phyloP scores from a whole-genome alignment of 495 filamentous ascomycete genomes.

The Patellaria atrata region DNA sequence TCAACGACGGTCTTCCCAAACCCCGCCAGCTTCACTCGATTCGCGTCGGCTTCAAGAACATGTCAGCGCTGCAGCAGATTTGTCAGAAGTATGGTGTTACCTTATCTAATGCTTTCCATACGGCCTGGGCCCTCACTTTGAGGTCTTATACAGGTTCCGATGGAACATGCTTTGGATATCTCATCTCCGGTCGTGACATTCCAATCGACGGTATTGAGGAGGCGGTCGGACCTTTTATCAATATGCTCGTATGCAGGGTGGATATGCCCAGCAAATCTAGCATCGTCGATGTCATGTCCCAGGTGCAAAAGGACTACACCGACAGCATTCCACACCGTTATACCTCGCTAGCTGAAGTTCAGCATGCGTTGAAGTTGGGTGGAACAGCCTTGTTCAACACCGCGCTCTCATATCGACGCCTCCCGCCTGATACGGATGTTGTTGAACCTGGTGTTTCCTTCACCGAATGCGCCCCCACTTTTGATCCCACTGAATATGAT shows the following conservation, averaged over 20 bases:
- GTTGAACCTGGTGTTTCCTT: conserved; percentile 2
- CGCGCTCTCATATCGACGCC: conserved; percentile 12
- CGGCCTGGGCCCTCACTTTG: conserved; percentile 15
- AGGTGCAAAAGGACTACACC: conserved; percentile 14
- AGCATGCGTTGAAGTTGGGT: conserved; percentile 10
- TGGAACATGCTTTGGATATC: conserved; percentile 15
- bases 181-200: conserved; percentile 14
- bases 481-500: conserved; percentile 15
- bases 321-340: conserved; percentile 10
- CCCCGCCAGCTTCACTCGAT: conserved; percentile 6
- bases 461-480: conserved; percentile 5
- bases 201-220: conserved; percentile 8
- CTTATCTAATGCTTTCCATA: conserved; percentile 14
- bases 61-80: conserved; percentile 10
- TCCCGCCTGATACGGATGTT: conserved; percentile 1
- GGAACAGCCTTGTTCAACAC: conserved; percentile 15
- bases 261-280: conserved; percentile 4
- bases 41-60: conserved; percentile 10
- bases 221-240: conserved; percentile 15
- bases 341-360: conserved; percentile 13
- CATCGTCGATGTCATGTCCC: conserved; percentile 8
- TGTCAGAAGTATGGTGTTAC: conserved; percentile 11
- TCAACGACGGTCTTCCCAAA: conserved; percentile 10
- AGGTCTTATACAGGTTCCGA: conserved; percentile 8
- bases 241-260: conserved; percentile 14